Base-by-base conservation (phyloP, 2,329 filamentous ascomycete species). In the Colletotrichum brevisporum region DNA sequence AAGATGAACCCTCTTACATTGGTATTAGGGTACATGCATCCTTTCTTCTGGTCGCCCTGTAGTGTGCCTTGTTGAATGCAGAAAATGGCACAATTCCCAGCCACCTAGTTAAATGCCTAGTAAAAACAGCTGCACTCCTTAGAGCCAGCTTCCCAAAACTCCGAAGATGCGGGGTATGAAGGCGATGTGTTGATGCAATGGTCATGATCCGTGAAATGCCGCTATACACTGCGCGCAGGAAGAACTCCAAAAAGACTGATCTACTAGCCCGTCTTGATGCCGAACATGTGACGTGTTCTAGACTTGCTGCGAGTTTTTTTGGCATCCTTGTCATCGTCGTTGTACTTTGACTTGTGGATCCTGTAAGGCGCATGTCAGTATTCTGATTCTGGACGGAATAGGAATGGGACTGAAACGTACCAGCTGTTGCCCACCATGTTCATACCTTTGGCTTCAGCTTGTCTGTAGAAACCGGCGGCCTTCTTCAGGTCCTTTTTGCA, bases 391-490 rank as follows among this genome's bases (percentile, higher is more conserved):
- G 31, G 31, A 31, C 52, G n/a, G 36, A n/a, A 10, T 4, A 24
- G 12, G 8, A 57, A 18, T 12, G 51, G 18, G 8, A 21, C 21
- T 39, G 50, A 69, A 66, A 88, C 93, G 78, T 86, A 97, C 95
- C 96, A 99, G 85, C 94, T 98, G 79, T 98, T 98, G 63, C 96
- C 96, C 65, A 97, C 92, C 94, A 98, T 98, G 80, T 90, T 97
- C 86, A 98, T 95, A 6, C 96, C 96, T 81, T 96, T 96, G 26
- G 92, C 90, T 79, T 97, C 96, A 6, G 96, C 96, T 84, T 91
- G 87, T 24, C 96, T 91, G 79, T 98, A 98, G 76, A 96, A 94
- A 70, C 90, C 92, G 68, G 96, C 95, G 57, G 94, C 95, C 83
- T 95, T 98, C 84, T 94, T 98, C 77, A 98, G 84, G 77, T 98